These are phyloP conservation scores for Remersonia thermophila DNA, from an alignment of 2,329 filamentous ascomycete genomes.

Conservation along the genomic window DNA sequence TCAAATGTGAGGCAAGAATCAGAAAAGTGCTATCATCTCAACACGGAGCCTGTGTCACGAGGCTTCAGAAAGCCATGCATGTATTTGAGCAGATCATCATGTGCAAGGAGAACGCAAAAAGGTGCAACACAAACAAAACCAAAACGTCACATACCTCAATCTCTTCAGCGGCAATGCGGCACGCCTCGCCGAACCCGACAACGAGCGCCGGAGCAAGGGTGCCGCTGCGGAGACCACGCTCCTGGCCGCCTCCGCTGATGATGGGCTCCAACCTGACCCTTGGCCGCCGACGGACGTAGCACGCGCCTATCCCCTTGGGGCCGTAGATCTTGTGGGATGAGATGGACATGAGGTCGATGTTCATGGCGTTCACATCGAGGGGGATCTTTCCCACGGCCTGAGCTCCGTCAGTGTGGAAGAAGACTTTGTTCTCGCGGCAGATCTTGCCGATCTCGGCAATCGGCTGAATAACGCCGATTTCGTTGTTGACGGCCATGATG, in stretches of 20 bases:
- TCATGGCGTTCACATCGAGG: conserved; percentile 93
- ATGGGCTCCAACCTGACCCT: conserved; percentile 90
- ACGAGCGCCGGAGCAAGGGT: conserved; percentile 81
- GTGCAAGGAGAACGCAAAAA: conserved; percentile 10
- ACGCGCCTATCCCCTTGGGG: conserved; percentile 92
- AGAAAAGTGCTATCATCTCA: conserved; percentile 60
- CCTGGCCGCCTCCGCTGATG: conserved; percentile 92
- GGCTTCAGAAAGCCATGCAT: conserved; percentile 86
- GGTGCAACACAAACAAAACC: not conserved
- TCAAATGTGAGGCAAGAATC: conserved; percentile 22
- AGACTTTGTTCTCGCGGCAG: conserved; percentile 83
- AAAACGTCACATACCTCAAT: conserved; percentile 58
- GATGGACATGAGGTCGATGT: conserved; percentile 97
- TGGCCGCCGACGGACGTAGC: conserved; percentile 84
- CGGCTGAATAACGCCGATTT: conserved; percentile 98
- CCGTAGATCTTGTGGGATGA: conserved; percentile 98
- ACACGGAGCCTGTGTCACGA: conserved; percentile 46
- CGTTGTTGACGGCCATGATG: conserved; percentile 98
- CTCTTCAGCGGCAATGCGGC: conserved; percentile 79
- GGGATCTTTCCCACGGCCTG: conserved; percentile 99
- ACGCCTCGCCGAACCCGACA: conserved; percentile 92
- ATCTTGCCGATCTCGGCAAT: conserved; percentile 86
- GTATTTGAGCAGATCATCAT: conserved; percentile 69
- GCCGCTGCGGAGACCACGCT: conserved; percentile 86
- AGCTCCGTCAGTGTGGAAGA: conserved; percentile 94